phyloP scores from a whole-genome alignment of 176 grass and related monocot species.

The Lolium multiflorum region DNA sequence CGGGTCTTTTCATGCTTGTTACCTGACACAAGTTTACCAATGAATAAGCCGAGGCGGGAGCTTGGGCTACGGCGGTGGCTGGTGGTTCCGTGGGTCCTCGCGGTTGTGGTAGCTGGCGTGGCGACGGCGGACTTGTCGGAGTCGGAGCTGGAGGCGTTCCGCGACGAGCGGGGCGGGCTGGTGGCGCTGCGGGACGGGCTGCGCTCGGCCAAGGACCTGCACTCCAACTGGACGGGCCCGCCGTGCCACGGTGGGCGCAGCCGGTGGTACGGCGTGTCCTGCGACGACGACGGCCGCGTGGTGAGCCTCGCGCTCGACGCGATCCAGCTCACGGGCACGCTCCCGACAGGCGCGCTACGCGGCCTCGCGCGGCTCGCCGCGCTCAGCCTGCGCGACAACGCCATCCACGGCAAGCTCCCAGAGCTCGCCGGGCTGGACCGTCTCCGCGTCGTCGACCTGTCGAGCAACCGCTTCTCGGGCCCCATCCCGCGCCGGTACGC shows the following conservation, averaged over 20 bases:
- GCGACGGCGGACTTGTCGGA: slow-evolving; percentile 9
- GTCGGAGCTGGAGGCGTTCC: slow-evolving; percentile 54
- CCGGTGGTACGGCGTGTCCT: slow-evolving; percentile 77
- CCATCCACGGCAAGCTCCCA: slow-evolving; percentile 77
- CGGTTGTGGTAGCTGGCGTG: neutral
- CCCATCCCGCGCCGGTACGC: slow-evolving; percentile 59
- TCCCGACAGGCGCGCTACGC: slow-evolving; percentile 41
- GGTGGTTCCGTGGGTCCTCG: slow-evolving; percentile 18
- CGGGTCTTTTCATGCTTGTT: neutral
- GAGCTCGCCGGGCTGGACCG: slow-evolving; percentile 46
- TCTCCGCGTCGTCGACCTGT: slow-evolving; percentile 70
- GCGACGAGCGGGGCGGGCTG: slow-evolving; percentile 70
- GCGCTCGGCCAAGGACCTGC: slow-evolving; percentile 69
- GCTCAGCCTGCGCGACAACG: slow-evolving; percentile 76
- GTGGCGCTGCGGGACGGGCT: slow-evolving; percentile 77
- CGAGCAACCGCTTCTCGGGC: slow-evolving; percentile 88
- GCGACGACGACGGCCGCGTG: slow-evolving; percentile 69
- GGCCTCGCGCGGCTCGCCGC: slow-evolving; percentile 46
- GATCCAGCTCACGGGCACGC: slow-evolving; percentile 72
- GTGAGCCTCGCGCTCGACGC: slow-evolving; percentile 58
- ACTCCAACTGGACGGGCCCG: slow-evolving; percentile 96
- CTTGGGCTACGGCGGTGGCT: neutral
- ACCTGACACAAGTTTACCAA: slow-evolving; percentile 6
- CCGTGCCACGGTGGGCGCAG: slow-evolving; percentile 70
- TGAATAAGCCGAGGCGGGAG: slow-evolving; percentile 30